These are phyloP conservation scores for Penicillium odoratum DNA, from an alignment of 495 filamentous ascomycete genomes.

Conservation along the genomic window DNA sequence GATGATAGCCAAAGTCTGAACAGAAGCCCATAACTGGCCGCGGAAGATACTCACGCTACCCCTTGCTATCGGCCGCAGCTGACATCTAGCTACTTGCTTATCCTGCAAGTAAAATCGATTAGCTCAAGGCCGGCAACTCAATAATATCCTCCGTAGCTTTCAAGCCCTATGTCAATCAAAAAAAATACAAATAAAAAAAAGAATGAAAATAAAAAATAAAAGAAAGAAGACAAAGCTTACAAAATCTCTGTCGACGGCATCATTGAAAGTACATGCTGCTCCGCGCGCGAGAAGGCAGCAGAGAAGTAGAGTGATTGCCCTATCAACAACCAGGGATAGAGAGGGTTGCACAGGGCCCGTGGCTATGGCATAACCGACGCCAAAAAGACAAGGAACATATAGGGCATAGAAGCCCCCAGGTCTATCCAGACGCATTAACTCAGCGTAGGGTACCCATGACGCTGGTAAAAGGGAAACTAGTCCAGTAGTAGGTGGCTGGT, in stretches of 20 bases:
- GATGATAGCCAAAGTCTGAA: conserved; percentile 18
- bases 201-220: conserved; percentile 28
- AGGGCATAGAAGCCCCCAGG: conserved; percentile 36
- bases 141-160: no score
- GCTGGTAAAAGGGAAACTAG: background rate
- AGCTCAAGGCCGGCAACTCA: no score
- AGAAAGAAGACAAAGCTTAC: conserved; percentile 4
- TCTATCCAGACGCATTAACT: conserved; percentile 44
- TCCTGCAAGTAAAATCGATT: no score
- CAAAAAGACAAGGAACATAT: conserved; percentile 34
- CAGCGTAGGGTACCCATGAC: conserved; percentile 36
- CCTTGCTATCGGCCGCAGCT: no score
- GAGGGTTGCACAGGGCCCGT: conserved; percentile 7
- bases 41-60: no score
- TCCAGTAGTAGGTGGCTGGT: background rate
- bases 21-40: no score
- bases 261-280: conserved; percentile 44
- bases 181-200: no score
- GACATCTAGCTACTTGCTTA: no score
- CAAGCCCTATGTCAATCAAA: no score
- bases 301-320: background rate
- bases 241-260: conserved; percentile 41
- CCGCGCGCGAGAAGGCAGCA: conserved; percentile 33
- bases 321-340: background rate
- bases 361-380: conserved; percentile 27